Conservation (phyloP, 306 rosid genomes). For the Styphnolobium japonicum region DNA sequence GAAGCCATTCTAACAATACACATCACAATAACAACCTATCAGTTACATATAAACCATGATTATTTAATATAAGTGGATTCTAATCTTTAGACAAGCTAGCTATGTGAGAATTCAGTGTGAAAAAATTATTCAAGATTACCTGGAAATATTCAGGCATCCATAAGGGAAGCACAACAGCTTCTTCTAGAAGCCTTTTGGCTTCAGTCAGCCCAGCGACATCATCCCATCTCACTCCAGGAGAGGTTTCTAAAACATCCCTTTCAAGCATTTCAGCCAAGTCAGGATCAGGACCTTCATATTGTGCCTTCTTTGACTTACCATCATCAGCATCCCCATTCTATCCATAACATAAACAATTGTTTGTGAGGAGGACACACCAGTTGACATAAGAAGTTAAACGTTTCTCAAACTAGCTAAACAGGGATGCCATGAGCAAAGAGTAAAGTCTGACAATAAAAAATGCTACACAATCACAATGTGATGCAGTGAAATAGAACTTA, state of each 20-base stretch:
- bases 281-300: slow-evolving; percentile 97
- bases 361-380: not conserved
- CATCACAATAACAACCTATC: not conserved
- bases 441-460: not conserved
- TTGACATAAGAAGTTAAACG: not conserved
- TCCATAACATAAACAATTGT: slow-evolving; percentile 13
- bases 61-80: slow-evolving; percentile 9
- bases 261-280: slow-evolving; percentile 99
- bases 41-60: not conserved
- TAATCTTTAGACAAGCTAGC: not conserved
- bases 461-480: not conserved
- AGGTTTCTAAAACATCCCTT: slow-evolving; percentile 89
- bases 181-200: slow-evolving; percentile 96
- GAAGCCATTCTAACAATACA: too few relatives aligned
- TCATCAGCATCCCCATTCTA: slow-evolving; percentile 85
- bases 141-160: slow-evolving; percentile 99
- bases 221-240: slow-evolving; percentile 99
- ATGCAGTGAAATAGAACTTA: slow-evolving; percentile 45
- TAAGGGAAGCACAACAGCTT: slow-evolving; percentile 97
- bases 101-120: not conserved
- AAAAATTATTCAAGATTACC: slow-evolving; percentile 45
- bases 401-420: slow-evolving; percentile 1
- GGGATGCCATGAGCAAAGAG: not conserved
- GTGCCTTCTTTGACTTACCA: slow-evolving; percentile 70
- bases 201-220: slow-evolving; percentile 94